A percentile compares a stretch with the other conserved stretches of the same genome.
Evolutionary conservation across 805 yeast genomes (phyloP).

Genomic region (Kockiozyma suomiensis): DNA sequence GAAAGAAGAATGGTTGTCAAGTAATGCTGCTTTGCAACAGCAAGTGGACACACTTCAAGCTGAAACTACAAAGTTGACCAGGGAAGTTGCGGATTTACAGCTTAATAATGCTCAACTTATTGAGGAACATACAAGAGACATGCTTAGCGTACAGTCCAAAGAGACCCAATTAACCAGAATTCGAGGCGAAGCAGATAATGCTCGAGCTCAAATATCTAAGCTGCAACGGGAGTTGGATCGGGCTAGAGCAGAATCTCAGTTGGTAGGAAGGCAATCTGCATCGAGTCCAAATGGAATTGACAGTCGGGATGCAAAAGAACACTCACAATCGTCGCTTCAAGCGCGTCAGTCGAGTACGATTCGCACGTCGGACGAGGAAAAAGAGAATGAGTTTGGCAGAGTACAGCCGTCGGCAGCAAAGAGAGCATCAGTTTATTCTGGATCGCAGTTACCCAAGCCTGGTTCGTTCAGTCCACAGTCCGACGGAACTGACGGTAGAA

Average conservation of each 20-base stretch:
- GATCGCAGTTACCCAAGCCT: background rate
- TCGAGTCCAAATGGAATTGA: background rate
- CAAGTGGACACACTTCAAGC: conserved; percentile 41
- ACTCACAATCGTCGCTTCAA: background rate
- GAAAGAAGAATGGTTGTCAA: conserved; percentile 52
- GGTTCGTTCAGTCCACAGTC: conserved; percentile 6
- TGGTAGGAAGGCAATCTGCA: background rate
- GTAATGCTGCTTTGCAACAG: conserved; percentile 40
- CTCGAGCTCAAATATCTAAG: conserved; percentile 51
- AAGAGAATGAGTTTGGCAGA: conserved; percentile 21
- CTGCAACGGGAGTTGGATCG: conserved; percentile 51
- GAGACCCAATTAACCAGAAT: conserved; percentile 68
- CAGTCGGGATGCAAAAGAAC: background rate
- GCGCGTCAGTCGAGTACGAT: background rate
- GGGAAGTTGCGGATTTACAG: conserved; percentile 45
- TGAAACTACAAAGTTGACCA: conserved; percentile 42
- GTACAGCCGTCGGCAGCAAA: background rate
- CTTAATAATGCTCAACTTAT: conserved; percentile 43
- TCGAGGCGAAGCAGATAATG: conserved; percentile 62
- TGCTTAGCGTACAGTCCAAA: conserved; percentile 60
- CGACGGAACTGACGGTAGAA: conserved; percentile 1
- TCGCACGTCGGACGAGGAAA: conserved; percentile 17
- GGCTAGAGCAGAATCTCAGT: conserved; percentile 16
- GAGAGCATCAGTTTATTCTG: background rate
- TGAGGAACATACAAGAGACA: conserved; percentile 55